Conservation (phyloP, 148 eudicot species). For the Bassia scoparia region DNA sequence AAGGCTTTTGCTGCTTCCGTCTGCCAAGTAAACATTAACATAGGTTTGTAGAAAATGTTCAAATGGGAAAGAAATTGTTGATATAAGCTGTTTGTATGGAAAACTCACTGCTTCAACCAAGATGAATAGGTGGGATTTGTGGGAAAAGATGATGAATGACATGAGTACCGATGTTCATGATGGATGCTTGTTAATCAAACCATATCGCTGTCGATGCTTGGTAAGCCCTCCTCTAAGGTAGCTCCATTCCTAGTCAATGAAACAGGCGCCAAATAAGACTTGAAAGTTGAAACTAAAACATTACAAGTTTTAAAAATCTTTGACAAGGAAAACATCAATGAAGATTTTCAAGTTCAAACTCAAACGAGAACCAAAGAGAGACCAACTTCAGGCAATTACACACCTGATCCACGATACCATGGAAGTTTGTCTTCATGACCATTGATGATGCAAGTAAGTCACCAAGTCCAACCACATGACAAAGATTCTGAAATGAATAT, state of each 20-base stretch:
- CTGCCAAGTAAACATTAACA: slow-evolving; percentile 32
- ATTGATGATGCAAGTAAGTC: slow-evolving; percentile 82
- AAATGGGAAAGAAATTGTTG: background rate
- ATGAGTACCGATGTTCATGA: slow-evolving; percentile 80
- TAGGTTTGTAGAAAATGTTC: background rate
- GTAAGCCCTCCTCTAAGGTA: slow-evolving; percentile 75
- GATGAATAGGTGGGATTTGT: slow-evolving; percentile 74
- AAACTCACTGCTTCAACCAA: slow-evolving; percentile 68
- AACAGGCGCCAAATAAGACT: slow-evolving; percentile 1
- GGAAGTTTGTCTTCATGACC: slow-evolving; percentile 80
- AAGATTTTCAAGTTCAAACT: background rate
- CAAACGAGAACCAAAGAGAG: background rate
- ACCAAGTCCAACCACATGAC: slow-evolving; percentile 84
- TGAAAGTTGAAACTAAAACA: background rate
- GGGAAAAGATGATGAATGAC: slow-evolving; percentile 80
- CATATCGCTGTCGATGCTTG: slow-evolving; percentile 80
- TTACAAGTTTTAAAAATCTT: background rate
- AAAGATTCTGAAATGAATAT: slow-evolving; percentile 42
- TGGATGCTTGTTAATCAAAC: slow-evolving; percentile 78
- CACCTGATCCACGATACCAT: slow-evolving; percentile 87
- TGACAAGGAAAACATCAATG: background rate
- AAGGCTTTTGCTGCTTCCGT: slow-evolving; percentile 69
- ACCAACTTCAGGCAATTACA: background rate
- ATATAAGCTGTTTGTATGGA: background rate
- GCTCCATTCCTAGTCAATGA: slow-evolving; percentile 62